These are phyloP conservation scores for Heterobasidion occidentale DNA, from an alignment of 1,284 basidiomycete genomes.

Conservation along the genomic window DNA sequence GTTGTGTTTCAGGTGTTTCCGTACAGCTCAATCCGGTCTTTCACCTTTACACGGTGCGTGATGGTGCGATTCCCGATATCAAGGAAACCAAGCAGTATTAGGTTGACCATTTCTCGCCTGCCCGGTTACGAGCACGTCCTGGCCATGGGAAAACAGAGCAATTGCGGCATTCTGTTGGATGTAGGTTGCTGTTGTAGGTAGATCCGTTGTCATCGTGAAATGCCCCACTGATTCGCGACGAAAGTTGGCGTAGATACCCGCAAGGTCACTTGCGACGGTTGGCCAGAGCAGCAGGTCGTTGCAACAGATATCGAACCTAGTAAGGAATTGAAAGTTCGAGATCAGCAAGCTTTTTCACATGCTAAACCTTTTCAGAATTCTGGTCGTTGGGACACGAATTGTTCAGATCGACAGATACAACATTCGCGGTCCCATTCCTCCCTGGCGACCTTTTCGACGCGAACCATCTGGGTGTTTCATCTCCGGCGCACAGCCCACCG, in stretches of 20 bases:
- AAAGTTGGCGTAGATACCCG: slow-evolving; percentile 32
- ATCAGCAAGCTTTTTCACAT: not conserved
- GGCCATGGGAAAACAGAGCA: slow-evolving; percentile 12
- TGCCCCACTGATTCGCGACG: not conserved
- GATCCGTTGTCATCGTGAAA: not conserved
- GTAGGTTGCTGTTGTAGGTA: slow-evolving; percentile 19
- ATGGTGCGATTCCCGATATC: no score
- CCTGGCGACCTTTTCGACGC: slow-evolving; percentile 30
- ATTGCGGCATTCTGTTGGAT: slow-evolving; percentile 18
- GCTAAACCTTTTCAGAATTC: not conserved
- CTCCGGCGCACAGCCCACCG: not conserved
- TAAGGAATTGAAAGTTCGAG: slow-evolving; percentile 5
- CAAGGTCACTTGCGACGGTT: slow-evolving; percentile 28
- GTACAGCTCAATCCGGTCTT: slow-evolving; percentile 1
- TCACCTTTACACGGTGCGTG: not conserved
- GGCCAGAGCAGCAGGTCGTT: slow-evolving; percentile 20
- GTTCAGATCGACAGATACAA: slow-evolving; percentile 17
- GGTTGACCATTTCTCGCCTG: slow-evolving; percentile 10
- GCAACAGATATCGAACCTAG: slow-evolving; percentile 15
- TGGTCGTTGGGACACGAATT: slow-evolving; percentile 9
- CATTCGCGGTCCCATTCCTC: slow-evolving; percentile 33
- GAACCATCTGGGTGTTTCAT: slow-evolving; percentile 8
- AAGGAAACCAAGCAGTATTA: not conserved
- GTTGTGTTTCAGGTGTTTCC: slow-evolving; percentile 12
- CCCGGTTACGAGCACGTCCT: slow-evolving; percentile 13